These are phyloP conservation scores for Scutellaria baicalensis DNA, from an alignment of 257 asterid genomes.

Conservation along the genomic window DNA sequence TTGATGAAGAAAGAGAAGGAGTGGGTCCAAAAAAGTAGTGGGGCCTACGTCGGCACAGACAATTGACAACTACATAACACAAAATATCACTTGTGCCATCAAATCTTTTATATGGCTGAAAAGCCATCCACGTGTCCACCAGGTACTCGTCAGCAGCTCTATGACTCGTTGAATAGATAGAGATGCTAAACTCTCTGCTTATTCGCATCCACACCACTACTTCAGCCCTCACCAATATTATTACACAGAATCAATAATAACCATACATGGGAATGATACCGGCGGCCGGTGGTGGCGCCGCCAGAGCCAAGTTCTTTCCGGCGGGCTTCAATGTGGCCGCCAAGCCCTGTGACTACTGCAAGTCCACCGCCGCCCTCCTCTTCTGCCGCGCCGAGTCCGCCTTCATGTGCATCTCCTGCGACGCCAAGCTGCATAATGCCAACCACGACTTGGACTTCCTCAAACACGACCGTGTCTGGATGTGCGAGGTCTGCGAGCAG, in stretches of 20 bases:
- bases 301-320: constrained; percentile 28
- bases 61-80: constrained; percentile 41
- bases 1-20: too few relatives aligned
- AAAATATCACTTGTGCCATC: constrained; percentile 35
- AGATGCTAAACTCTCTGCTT: constrained; percentile 8
- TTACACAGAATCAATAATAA: background rate
- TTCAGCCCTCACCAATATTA: constrained; percentile 22
- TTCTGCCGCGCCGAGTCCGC: constrained; percentile 61
- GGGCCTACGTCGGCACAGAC: constrained; percentile 89
- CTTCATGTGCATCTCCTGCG: constrained; percentile 64
- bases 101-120: constrained; percentile 43
- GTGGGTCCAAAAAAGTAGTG: too few relatives aligned
- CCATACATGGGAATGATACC: constrained; percentile 12
- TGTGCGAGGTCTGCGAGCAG: constrained; percentile 85
- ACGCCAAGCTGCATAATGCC: constrained; percentile 34
- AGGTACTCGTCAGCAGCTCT: constrained; percentile 20
- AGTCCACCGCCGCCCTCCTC: constrained; percentile 50
- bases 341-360: constrained; percentile 70
- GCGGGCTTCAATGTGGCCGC: constrained; percentile 35
- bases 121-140: constrained; percentile 52
- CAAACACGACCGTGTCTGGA: constrained; percentile 69
- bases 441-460: background rate
- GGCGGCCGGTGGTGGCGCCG: constrained; percentile 10
- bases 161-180: constrained; percentile 31
- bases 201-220: constrained; percentile 27